Base-by-base conservation (phyloP, 371 early-diverging fungal species). In the Conidiobolus incongruus region DNA sequence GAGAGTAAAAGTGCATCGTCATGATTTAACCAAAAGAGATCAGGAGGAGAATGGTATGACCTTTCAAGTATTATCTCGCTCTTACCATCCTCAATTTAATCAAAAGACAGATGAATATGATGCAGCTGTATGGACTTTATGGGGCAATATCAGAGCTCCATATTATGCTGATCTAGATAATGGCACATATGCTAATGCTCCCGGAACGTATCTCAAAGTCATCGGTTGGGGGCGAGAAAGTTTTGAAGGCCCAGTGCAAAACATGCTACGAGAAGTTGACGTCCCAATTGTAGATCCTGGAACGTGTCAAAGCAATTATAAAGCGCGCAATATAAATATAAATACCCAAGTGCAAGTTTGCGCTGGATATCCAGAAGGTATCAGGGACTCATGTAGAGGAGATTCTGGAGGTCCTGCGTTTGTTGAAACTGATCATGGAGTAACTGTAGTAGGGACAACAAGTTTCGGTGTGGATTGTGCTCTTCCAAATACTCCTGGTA, bases 371-470 rank as follows among this genome's bases (percentile, higher is more conserved):
- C 29, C n/a, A n/a, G n/a, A 40, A 26, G 40, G 40, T 24, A 20
- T 12, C n/a, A 32, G 15, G 26, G 44, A 44, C 26, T 21, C 26
- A 2, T 44, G 44, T 24, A 35, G 22, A 5, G 44, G 44, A 21
- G 44, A 44, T 35, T 35, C 35, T 8, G 44, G 44, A 23, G 44
- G 44, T 23, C 35, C 44, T 17, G 16, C 35, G 8, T 44, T 44
- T 15, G 10, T 16, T 4, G 8, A 16, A 12, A 15, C 8, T 6
- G 30, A 40, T 28, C 16, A 20, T 17, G 12, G 15, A 4, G 19
- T 35, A 4, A 8, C 22, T 12, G 8, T 44, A 7, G 26, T 44
- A 13, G 44, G 44, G n/a, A n/a, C n/a, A n/a, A n/a, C n/a, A n/a
- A n/a, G n/a, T n/a, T n/a, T n/a, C n/a, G n/a, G n/a, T n/a, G n/a